Conservation (phyloP, 208 protist genomes). For the Wallacemonas rigidus region DNA sequence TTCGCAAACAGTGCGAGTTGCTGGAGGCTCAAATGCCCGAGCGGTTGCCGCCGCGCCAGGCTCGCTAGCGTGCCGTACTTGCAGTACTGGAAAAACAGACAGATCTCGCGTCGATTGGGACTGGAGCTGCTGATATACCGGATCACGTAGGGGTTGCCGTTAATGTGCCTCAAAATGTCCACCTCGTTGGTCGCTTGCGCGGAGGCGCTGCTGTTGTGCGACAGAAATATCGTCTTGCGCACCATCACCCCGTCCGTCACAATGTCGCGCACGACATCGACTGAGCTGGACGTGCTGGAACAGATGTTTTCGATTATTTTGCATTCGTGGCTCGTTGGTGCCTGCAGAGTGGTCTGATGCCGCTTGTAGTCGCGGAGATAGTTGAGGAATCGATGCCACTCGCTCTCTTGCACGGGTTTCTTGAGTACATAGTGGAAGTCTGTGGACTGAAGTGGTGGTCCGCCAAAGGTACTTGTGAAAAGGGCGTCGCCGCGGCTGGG, state of each 20-base stretch:
- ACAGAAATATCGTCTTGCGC: constrained; percentile 40
- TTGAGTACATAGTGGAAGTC: constrained; percentile 31
- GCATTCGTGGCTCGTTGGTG: constrained; percentile 25
- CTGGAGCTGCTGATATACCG: constrained; percentile 39
- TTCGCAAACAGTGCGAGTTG: constrained; percentile 29
- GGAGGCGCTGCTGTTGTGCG: constrained; percentile 9
- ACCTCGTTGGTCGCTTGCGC: constrained; percentile 29
- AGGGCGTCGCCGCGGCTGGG: neutral
- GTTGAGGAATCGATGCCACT: constrained; percentile 31
- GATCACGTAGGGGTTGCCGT: constrained; percentile 46
- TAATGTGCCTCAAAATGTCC: constrained; percentile 44
- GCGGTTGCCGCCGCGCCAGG: constrained; percentile 5
- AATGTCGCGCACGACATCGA: constrained; percentile 39
- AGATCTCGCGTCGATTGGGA: constrained; percentile 27
- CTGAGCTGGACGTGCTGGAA: constrained; percentile 15
- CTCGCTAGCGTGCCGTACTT: constrained; percentile 32
- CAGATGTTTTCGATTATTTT: constrained; percentile 24
- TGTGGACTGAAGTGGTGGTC: constrained; percentile 14
- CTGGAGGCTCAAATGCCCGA: constrained; percentile 8
- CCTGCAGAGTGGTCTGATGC: constrained; percentile 21
- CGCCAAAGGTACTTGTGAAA: constrained; percentile 18
- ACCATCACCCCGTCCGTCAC: constrained; percentile 34
- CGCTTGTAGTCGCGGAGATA: constrained; percentile 17
- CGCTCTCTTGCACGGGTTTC: constrained; percentile 26
- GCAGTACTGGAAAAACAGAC: constrained; percentile 67